These are phyloP conservation scores for Gossypioides kirkii DNA, from an alignment of 345 rosid species.

Conservation along the genomic window DNA sequence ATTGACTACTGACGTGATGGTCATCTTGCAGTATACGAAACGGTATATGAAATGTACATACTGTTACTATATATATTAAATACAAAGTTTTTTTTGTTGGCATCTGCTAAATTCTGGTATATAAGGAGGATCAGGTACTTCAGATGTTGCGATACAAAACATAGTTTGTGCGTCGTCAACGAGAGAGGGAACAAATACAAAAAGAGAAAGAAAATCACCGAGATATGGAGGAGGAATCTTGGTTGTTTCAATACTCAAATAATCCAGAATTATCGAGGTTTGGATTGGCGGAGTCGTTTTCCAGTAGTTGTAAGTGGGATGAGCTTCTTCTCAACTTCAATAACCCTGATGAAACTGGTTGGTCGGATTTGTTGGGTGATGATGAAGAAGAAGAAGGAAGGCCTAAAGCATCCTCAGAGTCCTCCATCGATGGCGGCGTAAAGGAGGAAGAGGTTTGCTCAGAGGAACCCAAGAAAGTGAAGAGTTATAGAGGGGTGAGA, in stretches of 20 bases:
- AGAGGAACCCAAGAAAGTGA: slow-evolving; percentile 17
- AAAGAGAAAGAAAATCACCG: too few species aligned
- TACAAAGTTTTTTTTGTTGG: not conserved
- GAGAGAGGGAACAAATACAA: not conserved
- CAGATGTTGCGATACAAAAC: not conserved
- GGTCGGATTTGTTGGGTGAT: slow-evolving; percentile 28
- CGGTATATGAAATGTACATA: not conserved
- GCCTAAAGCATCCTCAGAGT: slow-evolving; percentile 32
- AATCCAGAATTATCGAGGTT: slow-evolving; percentile 27
- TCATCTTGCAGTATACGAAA: too few species aligned
- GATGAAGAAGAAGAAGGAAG: slow-evolving; percentile 11
- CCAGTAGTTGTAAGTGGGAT: slow-evolving; percentile 39
- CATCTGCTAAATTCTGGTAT: not conserved
- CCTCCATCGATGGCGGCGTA: slow-evolving; percentile 19
- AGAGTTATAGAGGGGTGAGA: slow-evolving; percentile 56
- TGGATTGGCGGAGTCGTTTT: slow-evolving; percentile 34
- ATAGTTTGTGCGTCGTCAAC: not conserved
- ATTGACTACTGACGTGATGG: too few species aligned
- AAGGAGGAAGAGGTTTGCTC: slow-evolving; percentile 38
- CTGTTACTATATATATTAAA: not conserved
- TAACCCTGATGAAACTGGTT: slow-evolving; percentile 39
- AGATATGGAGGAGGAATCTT: slow-evolving; percentile 31
- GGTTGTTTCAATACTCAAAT: slow-evolving; percentile 16
- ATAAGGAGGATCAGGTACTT: not conserved
- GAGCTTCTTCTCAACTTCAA: slow-evolving; percentile 25